phyloP scores from a whole-genome alignment of 495 filamentous ascomycete species.

The Corynascus novoguineensis region DNA sequence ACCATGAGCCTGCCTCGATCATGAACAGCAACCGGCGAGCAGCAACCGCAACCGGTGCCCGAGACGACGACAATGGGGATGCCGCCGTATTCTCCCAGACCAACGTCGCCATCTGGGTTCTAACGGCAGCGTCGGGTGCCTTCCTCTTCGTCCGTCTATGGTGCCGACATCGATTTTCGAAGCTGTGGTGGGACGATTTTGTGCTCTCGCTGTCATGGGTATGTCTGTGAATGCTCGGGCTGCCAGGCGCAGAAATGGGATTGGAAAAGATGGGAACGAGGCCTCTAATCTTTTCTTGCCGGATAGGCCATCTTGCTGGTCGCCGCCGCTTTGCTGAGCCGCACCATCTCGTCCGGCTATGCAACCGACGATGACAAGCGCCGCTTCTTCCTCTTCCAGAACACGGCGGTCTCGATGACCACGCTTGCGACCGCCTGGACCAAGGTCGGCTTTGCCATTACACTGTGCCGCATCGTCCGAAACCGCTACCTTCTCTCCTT shows the following conservation, averaged over 20 bases:
- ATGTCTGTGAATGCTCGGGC: not conserved
- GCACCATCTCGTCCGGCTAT: conserved; percentile 12
- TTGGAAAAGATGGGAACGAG: not conserved
- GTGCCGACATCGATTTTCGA: conserved; percentile 15
- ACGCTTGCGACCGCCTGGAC: conserved; percentile 20
- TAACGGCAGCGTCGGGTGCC: conserved; percentile 13
- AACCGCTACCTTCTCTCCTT: conserved; percentile 9
- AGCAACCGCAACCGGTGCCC: not conserved
- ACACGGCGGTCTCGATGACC: conserved; percentile 14
- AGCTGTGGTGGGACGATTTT: conserved; percentile 18
- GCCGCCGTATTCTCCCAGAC: conserved; percentile 14
- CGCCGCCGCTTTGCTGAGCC: conserved; percentile 14
- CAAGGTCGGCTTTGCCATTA: conserved; percentile 23
- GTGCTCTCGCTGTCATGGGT: conserved; percentile 19
- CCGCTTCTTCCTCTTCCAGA: conserved; percentile 18
- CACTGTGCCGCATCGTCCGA: conserved; percentile 14
- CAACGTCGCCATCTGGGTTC: conserved; percentile 20
- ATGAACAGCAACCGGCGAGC: not conserved
- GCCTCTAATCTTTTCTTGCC: not conserved
- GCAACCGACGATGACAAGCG: conserved; percentile 5
- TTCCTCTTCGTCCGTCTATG: conserved; percentile 19
- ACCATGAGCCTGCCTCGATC: not conserved
- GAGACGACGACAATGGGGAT: conserved; percentile 11
- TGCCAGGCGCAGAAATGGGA: not conserved
- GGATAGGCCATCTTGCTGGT: conserved; percentile 15